Percentiles rank a stretch among this genome's conserved stretches.
These are phyloP conservation scores for Penicillium tannophilum DNA, from an alignment of 495 filamentous ascomycete genomes.

Conservation along the genomic window DNA sequence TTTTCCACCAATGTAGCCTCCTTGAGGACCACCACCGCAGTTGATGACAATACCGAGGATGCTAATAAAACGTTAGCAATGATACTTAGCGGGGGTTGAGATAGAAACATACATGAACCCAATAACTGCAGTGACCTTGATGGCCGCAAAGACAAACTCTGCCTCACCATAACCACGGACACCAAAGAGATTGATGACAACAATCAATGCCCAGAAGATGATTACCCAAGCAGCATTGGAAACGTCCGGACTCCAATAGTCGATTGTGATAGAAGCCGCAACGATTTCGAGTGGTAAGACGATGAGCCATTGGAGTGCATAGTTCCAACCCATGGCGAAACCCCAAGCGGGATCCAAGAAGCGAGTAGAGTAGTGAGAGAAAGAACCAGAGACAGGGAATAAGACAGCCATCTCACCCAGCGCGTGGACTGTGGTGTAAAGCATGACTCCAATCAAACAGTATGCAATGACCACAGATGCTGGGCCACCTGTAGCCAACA, in stretches of 20 bases:
- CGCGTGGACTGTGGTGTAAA: conserved; percentile 90
- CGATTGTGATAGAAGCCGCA: conserved; percentile 83
- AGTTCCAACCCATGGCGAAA: conserved; percentile 99
- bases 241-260: conserved; percentile 73
- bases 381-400: conserved; percentile 91
- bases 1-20: conserved; percentile 79
- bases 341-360: conserved; percentile 96
- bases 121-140: conserved; percentile 86
- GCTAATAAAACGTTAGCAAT: conserved; percentile 37
- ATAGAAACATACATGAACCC: conserved; percentile 73
- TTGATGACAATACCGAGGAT: conserved; percentile 79
- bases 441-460: conserved; percentile 79
- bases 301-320: conserved; percentile 91
- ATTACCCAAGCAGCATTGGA: conserved; percentile 82
- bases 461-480: conserved; percentile 85
- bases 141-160: conserved; percentile 81
- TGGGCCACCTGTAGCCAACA: conserved; percentile 78
- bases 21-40: conserved; percentile 73
- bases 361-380: conserved; percentile 87
- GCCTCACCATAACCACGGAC: conserved; percentile 89
- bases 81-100: background rate
- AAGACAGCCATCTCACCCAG: conserved; percentile 90
- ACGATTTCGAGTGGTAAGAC: conserved; percentile 90
- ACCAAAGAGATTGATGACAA: conserved; percentile 82
- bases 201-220: conserved; percentile 73